Evolutionary conservation across 371 early-diverging fungal genomes (phyloP), one percentile per base, ranked within the genome.

Genomic region (Zopfochytrium polystomum): DNA sequence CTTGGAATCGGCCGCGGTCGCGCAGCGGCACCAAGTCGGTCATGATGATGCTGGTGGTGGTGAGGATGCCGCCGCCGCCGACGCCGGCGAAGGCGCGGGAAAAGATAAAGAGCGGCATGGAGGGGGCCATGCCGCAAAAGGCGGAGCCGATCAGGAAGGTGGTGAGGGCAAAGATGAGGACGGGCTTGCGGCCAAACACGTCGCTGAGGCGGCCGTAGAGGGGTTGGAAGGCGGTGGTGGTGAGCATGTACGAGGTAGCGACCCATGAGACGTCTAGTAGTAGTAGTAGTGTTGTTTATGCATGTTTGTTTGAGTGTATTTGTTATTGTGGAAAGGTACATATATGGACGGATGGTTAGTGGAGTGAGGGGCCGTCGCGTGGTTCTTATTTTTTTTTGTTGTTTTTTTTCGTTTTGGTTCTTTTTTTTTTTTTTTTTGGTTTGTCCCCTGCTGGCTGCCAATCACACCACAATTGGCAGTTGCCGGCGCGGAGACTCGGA

Each of bases 91-190:
- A 31, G 35, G 60, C 68, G 23, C 64, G 45, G 3, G 55, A 53
- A 13, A 54, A 6, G 27, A 62, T 54, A 4, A 62, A 31, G 1
- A 54, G 23, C 9, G 22, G 6, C 62, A 62, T 52, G 4, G 54
- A 3, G 13, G n/a, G 30, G 3, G 89, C 80, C n/a, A 80, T 79
- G 31, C 85, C 87, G 58, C 88, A 88, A 63, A 48, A 6, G 49
- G 31, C 31, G 62, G 5, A 15, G 62, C 68, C 68, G 58, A 63
- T 63, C 25, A 85, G 63, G 68, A 88, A 88, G 47, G 83, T 60
- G 1, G 60, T 44, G 11, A 85, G 77, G 29, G 87, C 86, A 58
- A 80, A 74, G 22, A 59, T 58, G 57, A 88, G 79, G 29, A 77
- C 72, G 1, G 66, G 27, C 60, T 82, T 81, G 53, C 88, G 72